A percentile compares a stretch with the other conserved stretches of the same genome.
These are phyloP conservation scores for Hirschfeldia incana DNA, from an alignment of 345 rosid species.

Conservation along the genomic window DNA sequence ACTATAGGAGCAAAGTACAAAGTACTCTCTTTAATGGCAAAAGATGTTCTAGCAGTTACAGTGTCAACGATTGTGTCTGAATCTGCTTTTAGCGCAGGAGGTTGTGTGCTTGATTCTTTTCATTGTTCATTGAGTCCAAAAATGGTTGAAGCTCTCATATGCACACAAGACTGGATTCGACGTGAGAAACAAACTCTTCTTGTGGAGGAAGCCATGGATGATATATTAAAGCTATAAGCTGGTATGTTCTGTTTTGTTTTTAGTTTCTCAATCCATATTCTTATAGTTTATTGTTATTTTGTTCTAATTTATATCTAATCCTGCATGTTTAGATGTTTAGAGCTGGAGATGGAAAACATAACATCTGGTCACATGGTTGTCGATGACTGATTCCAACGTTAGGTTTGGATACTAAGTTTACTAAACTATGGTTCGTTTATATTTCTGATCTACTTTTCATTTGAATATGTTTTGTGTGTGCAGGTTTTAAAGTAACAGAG, in stretches of 20 bases:
- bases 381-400: no score
- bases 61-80: neutral
- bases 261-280: no score
- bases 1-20: neutral
- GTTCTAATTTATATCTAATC: no score
- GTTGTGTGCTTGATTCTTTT: neutral
- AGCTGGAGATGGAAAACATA: no score
- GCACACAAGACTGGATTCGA: neutral
- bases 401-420: no score
- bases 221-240: neutral
- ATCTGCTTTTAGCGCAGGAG: neutral
- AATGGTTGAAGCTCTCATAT: conserved; percentile 6
- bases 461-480: no score
- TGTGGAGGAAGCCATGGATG: neutral
- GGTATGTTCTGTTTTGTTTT: neutral
- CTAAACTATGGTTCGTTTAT: no score
- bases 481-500: no score
- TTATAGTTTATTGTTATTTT: no score
- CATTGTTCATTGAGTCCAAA: neutral
- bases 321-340: no score
- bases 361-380: no score
- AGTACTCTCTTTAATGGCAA: neutral
- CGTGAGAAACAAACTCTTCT: neutral
- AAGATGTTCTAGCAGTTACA: neutral
- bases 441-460: no score